Base-by-base conservation (phyloP, 371 early-diverging fungal species). In the Blakeslea trispora region DNA sequence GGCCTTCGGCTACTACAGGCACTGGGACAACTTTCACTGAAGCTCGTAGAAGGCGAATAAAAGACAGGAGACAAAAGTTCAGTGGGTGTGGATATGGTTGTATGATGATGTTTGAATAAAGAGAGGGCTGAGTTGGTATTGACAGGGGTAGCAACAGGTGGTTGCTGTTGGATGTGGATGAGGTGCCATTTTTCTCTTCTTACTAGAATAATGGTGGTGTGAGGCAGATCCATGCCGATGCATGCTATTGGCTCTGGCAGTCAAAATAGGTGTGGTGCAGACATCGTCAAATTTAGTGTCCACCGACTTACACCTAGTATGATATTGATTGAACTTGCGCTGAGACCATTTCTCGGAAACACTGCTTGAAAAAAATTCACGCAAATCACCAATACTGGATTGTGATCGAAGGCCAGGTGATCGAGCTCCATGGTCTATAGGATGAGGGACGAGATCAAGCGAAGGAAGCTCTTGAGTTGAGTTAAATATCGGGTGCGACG, bases 201-300 rank as follows among this genome's bases (percentile, higher is more conserved):
- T 54, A 19, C 31, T 41, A n/a, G 17, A 28, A 15, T 41, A 28
- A 5, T 28, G 28, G 7, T 28, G 7, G 28, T 28, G 28, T 7
- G 28, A 28, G 28, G 28, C 48, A 15, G 48, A 53, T 22, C 53
- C 47, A 24, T 53, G 23, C n/a, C 53, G 40, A 6, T 34, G 40
- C 54, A 53, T 41, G 15, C 53, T 53, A 37, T 64, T 53, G 15
- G 45, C 50, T 45, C 64, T 43, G 10, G 64, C 64, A 8, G 53
- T 64, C 19, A 64, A 28, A 41, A 64, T 49, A 34, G 64, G 64
- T 41, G 64, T 64, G 2, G 64, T 59, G 17, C 59, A 64, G 13
- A 64, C 59, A 21, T 64, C 64, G 5, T 59, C 59, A 50, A 59
- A 64, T 22, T 50, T 64, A 21, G 54, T 44, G 21, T 64, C 64